phyloP scores from a whole-genome alignment of 129 eudicot genomes.

The Escallonia rubra region DNA sequence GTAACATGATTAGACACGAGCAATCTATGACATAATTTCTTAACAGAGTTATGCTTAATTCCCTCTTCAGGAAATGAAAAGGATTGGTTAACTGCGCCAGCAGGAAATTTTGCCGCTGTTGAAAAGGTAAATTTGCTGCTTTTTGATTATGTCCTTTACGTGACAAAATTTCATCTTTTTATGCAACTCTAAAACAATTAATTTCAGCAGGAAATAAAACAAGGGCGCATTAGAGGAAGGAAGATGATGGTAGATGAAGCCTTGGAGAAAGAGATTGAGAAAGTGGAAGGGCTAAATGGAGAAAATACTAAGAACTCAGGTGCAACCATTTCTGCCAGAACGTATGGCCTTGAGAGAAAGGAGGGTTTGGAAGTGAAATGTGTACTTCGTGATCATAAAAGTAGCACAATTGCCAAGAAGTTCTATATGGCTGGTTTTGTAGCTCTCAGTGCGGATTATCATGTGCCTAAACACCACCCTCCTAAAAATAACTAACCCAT shows the following conservation, averaged over 20 bases:
- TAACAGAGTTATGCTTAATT: too few species aligned
- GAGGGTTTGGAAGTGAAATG: slow-evolving; percentile 10
- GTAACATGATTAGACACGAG: too few species aligned
- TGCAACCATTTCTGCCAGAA: slow-evolving; percentile 18
- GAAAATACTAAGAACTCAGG: slow-evolving; percentile 38
- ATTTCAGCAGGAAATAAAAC: too few species aligned
- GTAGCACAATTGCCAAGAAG: slow-evolving; percentile 22
- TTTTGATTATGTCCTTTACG: too few species aligned
- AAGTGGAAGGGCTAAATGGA: slow-evolving; percentile 20
- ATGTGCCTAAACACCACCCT: slow-evolving; percentile 53
- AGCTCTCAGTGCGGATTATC: slow-evolving; percentile 53
- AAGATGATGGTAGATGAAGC: slow-evolving; percentile 27
- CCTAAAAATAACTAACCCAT: slow-evolving; percentile 45
- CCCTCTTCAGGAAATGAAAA: too few species aligned
- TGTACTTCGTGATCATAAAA: slow-evolving; percentile 24
- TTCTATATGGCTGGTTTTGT: slow-evolving; percentile 49
- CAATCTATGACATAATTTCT: too few species aligned
- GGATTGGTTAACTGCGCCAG: too few species aligned
- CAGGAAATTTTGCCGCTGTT: too few species aligned
- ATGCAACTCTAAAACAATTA: too few species aligned
- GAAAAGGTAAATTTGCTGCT: too few species aligned
- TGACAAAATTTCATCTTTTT: too few species aligned
- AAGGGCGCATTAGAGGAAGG: slow-evolving; percentile 38
- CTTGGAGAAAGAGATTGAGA: slow-evolving; percentile 8
- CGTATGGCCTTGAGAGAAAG: slow-evolving; percentile 10